Conservation (phyloP, 1,284 basidiomycete genomes). For the Marasmius sp. region DNA sequence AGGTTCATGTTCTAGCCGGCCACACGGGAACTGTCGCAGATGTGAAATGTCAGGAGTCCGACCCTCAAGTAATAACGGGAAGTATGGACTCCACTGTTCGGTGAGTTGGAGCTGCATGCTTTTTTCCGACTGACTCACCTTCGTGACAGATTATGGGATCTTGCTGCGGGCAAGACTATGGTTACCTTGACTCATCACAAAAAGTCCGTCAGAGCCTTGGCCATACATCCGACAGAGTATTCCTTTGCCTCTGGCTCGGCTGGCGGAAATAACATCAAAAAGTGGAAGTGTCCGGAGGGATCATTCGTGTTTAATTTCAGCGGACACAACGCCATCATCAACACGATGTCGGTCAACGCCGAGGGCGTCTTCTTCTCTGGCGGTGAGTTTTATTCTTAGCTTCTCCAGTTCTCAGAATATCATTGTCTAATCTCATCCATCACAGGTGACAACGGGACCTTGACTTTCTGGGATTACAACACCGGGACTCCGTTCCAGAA, state of each 20-base stretch:
- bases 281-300: conserved; percentile 98
- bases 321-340: conserved; percentile 97
- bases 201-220: conserved; percentile 92
- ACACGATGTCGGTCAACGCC: conserved; percentile 90
- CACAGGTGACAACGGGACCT: conserved; percentile 84
- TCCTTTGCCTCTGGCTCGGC: conserved; percentile 93
- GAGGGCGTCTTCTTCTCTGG: conserved; percentile 98
- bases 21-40: conserved; percentile 94
- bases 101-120: conserved; percentile 37
- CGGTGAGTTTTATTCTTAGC: conserved; percentile 47
- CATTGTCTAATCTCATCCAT: conserved; percentile 15
- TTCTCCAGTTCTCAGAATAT: not conserved
- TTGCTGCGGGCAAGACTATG: conserved; percentile 97
- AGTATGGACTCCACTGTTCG: conserved; percentile 97
- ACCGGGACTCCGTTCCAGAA: conserved; percentile 96
- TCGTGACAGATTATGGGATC: conserved; percentile 82
- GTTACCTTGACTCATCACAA: conserved; percentile 97
- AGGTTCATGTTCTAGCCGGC: conserved; percentile 91
- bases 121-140: conserved; percentile 1
- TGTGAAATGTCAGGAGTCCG: conserved; percentile 93
- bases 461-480: conserved; percentile 92
- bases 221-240: conserved; percentile 95
- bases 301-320: conserved; percentile 93
- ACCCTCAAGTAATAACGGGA: conserved; percentile 97
- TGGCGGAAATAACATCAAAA: conserved; percentile 98